These are phyloP conservation scores for Pyrus betulifolia DNA, from an alignment of 306 rosid genomes.

Conservation along the genomic window DNA sequence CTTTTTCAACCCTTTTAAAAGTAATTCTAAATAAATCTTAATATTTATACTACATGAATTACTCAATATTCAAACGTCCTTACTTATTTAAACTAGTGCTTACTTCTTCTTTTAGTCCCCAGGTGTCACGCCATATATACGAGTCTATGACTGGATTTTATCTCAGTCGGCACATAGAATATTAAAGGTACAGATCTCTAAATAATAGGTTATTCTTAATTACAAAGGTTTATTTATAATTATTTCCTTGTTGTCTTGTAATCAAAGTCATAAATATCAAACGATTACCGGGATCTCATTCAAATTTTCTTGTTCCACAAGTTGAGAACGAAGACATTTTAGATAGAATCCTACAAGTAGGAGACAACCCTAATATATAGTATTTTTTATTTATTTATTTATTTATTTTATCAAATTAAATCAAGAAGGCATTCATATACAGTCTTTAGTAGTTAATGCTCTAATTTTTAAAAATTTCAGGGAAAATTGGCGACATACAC, in stretches of 20 bases:
- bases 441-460: background rate
- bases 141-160: background rate
- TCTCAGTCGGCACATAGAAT: background rate
- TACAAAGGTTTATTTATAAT: background rate
- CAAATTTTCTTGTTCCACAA: conserved; percentile 13
- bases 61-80: no score
- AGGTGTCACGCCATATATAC: background rate
- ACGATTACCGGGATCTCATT: background rate
- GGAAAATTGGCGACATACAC: no score
- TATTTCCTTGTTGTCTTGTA: conserved; percentile 11
- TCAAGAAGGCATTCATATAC: background rate
- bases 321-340: conserved; percentile 25
- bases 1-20: no score
- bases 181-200: background rate
- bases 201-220: background rate
- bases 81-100: no score
- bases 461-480: no score
- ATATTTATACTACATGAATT: no score
- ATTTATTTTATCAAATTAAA: background rate
- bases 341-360: background rate
- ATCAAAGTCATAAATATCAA: conserved; percentile 5
- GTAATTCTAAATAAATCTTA: no score
- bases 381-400: background rate
- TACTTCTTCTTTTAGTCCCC: background rate
- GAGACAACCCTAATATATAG: background rate